Evolutionary conservation across 371 early-diverging fungal species (phyloP), one percentile per base, ranked within the genome.

Genomic region (Syncephalastrum sp.): DNA sequence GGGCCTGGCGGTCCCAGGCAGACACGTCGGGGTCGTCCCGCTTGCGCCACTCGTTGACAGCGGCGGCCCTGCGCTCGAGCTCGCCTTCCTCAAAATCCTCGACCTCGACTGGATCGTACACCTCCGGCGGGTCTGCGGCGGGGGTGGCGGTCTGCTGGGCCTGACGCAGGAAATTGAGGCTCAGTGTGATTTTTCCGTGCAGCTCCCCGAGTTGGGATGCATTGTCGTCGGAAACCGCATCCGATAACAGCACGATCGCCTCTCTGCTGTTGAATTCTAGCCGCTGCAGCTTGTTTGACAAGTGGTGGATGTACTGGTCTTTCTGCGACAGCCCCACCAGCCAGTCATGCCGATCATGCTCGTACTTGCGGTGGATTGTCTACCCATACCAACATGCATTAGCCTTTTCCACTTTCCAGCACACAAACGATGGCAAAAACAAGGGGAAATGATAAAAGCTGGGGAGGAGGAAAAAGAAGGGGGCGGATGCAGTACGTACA

Each of bases 321-420:
- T 81, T 81, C 62, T 81, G 82, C 42, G 81, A 78, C 12, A 83
- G 59, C 3, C 80, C 82, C 38, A 75, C 74, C 43, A 82, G 57
- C 77, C 80, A 78, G 51, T 80, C 79, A 41, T 72, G 70, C 16
- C 81, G 68, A 66, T 82, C 82, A 46, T 75, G 77, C 60, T 82
- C 82, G 50, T 82, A 80, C 62, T 79, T 72, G 24, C 72, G 68
- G 52, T 80, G 77, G 44, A 82, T 80, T 3, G 74, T 70, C 82
- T 82, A 56, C 4, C 21, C 21, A 54, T 47, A 21, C 16, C 1
- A 47, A 47, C 24, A 49, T 49, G 33, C 21, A 42, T 15, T 33
- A 14, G 12, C 44, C 13, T 12, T n/a, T 17, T 38, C 3, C 54
- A 48, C 15, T 16, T 5, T 44, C n/a, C 16, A 16, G 13, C 17